Conservation (phyloP, 805 yeast species). For the Clavispora phyllophila region DNA sequence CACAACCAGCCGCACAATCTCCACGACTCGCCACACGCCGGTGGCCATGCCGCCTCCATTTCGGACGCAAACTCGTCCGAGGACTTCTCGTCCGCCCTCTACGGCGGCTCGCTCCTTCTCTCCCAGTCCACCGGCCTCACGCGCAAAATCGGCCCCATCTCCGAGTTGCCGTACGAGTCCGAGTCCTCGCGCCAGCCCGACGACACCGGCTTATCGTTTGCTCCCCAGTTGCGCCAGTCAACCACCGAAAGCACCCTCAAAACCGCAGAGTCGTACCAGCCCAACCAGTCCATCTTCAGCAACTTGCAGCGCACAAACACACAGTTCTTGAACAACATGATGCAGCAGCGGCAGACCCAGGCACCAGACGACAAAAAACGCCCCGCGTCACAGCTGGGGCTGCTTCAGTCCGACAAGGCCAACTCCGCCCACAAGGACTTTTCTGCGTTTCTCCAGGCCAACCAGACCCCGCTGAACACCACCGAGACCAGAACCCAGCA, state of each 20-base stretch:
- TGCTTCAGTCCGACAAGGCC: neutral
- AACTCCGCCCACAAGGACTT: slow-evolving; percentile 18
- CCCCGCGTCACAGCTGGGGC: neutral
- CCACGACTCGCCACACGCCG: no score
- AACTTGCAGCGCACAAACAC: slow-evolving; percentile 37
- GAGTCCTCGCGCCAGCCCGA: neutral
- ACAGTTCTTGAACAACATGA: slow-evolving; percentile 26
- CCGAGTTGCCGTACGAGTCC: neutral
- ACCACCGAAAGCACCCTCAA: slow-evolving; percentile 25
- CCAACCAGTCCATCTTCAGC: slow-evolving; percentile 37
- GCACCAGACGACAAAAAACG: slow-evolving; percentile 9
- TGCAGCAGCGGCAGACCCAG: slow-evolving; percentile 9
- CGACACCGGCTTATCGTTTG: slow-evolving; percentile 1
- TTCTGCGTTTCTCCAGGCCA: slow-evolving; percentile 28
- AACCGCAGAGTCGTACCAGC: slow-evolving; percentile 34
- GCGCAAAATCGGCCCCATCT: slow-evolving; percentile 21
- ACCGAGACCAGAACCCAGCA: slow-evolving; percentile 75
- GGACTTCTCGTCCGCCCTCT: slow-evolving; percentile 23
- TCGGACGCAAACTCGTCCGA: slow-evolving; percentile 23
- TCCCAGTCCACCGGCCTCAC: slow-evolving; percentile 42
- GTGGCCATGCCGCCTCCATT: neutral
- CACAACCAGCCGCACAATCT: no score
- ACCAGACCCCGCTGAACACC: slow-evolving; percentile 1
- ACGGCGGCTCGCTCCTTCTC: slow-evolving; percentile 38
- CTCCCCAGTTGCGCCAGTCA: slow-evolving; percentile 3